These are phyloP conservation scores for Picea sitchensis DNA, from an alignment of 75 land plant genomes.

Conservation along the genomic window DNA sequence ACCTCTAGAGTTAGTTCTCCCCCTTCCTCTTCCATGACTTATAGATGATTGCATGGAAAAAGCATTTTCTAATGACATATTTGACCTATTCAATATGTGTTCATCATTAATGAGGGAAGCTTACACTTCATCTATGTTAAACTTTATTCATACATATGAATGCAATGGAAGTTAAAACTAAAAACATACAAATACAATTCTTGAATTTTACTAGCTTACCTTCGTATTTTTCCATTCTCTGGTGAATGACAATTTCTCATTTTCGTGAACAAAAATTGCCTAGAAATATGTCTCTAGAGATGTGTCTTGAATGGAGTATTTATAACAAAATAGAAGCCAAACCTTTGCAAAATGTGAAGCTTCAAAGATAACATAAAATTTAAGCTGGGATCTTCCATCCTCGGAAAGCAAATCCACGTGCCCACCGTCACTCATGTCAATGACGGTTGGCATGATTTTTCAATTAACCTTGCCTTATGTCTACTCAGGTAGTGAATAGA, in stretches of 20 bases:
- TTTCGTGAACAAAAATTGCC: neutral
- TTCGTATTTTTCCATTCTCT: constrained; percentile 10
- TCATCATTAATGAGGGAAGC: too few species aligned
- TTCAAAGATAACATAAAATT: constrained; percentile 15
- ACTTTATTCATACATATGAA: too few species aligned
- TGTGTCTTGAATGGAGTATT: constrained; percentile 32
- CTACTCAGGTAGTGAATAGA: too few species aligned
- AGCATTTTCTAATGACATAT: too few species aligned
- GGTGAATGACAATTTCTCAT: neutral
- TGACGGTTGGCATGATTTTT: too few species aligned
- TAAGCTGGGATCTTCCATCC: constrained; percentile 21
- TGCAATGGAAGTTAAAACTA: neutral
- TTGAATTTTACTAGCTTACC: constrained; percentile 13
- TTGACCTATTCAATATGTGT: too few species aligned
- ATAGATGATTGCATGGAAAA: too few species aligned
- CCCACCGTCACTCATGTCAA: too few species aligned
- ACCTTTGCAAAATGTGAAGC: constrained; percentile 24
- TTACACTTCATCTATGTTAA: too few species aligned
- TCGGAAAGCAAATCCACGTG: constrained; percentile 4
- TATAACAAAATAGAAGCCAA: constrained; percentile 62
- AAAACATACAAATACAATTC: neutral
- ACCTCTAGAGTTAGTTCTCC: too few species aligned
- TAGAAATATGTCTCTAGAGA: constrained; percentile 45
- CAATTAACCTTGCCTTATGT: too few species aligned
- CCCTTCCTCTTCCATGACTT: too few species aligned